Conservation (phyloP, 192 early-diverging fungal genomes). For the Chytriomyces confervae region DNA sequence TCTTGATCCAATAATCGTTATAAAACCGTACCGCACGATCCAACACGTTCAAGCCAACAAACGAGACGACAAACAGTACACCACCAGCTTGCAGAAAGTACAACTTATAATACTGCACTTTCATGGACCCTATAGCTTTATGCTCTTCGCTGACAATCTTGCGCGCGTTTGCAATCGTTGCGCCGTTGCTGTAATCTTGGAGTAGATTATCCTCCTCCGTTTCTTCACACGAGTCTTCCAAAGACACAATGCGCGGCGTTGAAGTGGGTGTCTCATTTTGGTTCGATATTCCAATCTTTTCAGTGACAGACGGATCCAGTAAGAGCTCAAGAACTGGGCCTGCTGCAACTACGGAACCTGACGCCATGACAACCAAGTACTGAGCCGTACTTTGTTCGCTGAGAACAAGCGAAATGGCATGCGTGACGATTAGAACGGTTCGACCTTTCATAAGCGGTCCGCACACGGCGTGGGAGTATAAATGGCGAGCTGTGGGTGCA, state of each 20-base stretch:
- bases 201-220: no score
- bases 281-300: background rate
- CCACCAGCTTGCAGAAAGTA: no score
- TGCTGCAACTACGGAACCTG: background rate
- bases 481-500: constrained; percentile 85
- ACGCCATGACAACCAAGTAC: constrained; percentile 21
- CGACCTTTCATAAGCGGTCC: constrained; percentile 67
- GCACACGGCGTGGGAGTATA: constrained; percentile 73
- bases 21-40: no score
- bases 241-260: background rate
- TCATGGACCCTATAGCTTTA: no score
- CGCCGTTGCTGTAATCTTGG: no score
- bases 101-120: no score
- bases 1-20: no score
- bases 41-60: no score
- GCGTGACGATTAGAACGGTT: constrained; percentile 84
- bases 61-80: no score
- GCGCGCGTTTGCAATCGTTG: background rate
- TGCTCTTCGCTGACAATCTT: no score
- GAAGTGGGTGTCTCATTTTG: background rate
- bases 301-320: background rate
- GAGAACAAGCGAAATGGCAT: constrained; percentile 48
- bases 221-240: background rate
- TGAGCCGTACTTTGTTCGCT: background rate
- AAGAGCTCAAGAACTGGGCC: background rate